These are phyloP conservation scores for Suillus tomentosus DNA, from an alignment of 768 basidiomycete species.

Conservation along the genomic window DNA sequence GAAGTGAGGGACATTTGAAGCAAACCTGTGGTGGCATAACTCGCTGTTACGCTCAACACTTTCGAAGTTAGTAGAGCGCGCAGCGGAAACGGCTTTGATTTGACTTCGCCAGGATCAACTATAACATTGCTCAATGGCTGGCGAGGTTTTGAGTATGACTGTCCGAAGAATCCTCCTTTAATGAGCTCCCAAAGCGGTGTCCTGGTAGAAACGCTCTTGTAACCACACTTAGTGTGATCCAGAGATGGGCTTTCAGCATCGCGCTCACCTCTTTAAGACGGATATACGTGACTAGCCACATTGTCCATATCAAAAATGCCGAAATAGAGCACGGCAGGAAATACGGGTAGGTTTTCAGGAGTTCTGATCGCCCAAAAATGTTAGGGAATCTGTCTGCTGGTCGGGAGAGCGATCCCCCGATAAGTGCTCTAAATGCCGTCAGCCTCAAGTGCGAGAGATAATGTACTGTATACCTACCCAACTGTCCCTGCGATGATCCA, in stretches of 20 bases:
- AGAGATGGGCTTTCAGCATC: neutral
- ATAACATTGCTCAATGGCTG: neutral
- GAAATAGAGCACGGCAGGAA: constrained; percentile 69
- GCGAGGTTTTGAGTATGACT: neutral
- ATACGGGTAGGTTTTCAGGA: constrained; percentile 70
- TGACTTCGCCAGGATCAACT: neutral
- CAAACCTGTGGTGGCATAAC: constrained; percentile 62
- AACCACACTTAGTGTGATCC: neutral
- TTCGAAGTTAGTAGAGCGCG: constrained; percentile 50
- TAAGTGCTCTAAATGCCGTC: constrained; percentile 49
- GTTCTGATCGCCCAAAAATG: constrained; percentile 53
- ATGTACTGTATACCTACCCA: constrained; percentile 36
- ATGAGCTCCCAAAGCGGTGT: neutral
- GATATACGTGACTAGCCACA: constrained; percentile 49
- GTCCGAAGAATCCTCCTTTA: neutral
- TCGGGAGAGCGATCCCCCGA: constrained; percentile 56
- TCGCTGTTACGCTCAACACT: constrained; percentile 58
- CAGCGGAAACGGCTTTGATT: constrained; percentile 42
- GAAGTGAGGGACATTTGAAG: constrained; percentile 60
- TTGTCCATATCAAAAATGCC: constrained; percentile 52
- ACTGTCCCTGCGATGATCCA: constrained; percentile 44
- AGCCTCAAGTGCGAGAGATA: constrained; percentile 5
- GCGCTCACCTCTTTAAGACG: constrained; percentile 55
- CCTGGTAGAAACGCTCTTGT: neutral
- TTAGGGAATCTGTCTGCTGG: constrained; percentile 68